phyloP scores from a whole-genome alignment of 2,329 filamentous ascomycete species.

The Periconia sp. region DNA sequence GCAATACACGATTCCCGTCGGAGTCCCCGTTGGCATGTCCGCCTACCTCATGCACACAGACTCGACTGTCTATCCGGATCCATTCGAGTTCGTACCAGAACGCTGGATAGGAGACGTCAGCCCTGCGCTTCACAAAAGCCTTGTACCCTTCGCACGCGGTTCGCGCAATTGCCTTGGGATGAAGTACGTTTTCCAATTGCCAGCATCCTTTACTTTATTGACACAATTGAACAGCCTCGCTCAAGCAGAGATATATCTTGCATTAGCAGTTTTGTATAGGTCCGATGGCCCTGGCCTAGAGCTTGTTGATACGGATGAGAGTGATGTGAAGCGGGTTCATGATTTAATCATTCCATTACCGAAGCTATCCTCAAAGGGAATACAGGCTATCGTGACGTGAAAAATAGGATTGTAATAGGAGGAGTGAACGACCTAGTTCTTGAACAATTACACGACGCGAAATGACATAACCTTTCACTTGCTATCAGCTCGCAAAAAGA shows the following conservation, averaged over 20 bases:
- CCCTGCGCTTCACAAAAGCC: slow-evolving; percentile 11
- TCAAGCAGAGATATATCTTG: slow-evolving; percentile 27
- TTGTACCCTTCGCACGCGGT: slow-evolving; percentile 24
- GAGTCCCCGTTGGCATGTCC: slow-evolving; percentile 11
- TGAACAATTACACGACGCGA: no score
- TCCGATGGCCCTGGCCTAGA: slow-evolving; percentile 19
- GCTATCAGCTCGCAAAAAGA: no score
- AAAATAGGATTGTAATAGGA: no score
- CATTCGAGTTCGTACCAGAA: slow-evolving; percentile 12
- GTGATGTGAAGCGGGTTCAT: slow-evolving; percentile 22
- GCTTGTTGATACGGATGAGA: slow-evolving; percentile 25
- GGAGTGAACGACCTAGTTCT: no score
- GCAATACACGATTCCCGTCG: slow-evolving; percentile 11
- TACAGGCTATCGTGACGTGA: no score
- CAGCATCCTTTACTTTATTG: background rate
- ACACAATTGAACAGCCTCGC: slow-evolving; percentile 11
- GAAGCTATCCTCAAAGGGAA: slow-evolving; percentile 24
- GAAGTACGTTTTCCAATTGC: slow-evolving; percentile 9
- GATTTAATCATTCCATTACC: slow-evolving; percentile 37
- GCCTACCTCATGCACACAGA: slow-evolving; percentile 40
- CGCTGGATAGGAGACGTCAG: slow-evolving; percentile 5
- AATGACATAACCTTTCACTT: no score
- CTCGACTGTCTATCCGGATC: slow-evolving; percentile 15
- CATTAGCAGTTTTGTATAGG: slow-evolving; percentile 28
- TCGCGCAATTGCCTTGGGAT: slow-evolving; percentile 26